Evolutionary conservation across 2,329 filamentous ascomycete species (phyloP).

Genomic region (Xylaria hypoxylon): DNA sequence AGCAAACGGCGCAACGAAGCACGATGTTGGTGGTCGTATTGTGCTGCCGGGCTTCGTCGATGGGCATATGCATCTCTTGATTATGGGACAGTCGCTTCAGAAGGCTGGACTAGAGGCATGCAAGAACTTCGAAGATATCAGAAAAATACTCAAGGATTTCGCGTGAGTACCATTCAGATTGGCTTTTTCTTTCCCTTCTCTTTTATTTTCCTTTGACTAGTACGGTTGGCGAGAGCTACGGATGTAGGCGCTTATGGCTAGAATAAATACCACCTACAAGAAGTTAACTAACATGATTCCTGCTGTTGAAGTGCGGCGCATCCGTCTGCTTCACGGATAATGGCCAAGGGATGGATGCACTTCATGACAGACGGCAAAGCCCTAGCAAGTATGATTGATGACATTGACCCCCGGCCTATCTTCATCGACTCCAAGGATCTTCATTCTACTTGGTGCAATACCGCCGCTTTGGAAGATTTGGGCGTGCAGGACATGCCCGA

Average conservation of each 20-base stretch:
- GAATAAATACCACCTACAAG: background rate
- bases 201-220: background rate
- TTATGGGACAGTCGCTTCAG: conserved; percentile 65
- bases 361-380: conserved; percentile 64
- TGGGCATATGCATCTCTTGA: conserved; percentile 68
- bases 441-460: conserved; percentile 68
- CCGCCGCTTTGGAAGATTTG: conserved; percentile 62
- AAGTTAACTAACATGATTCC: conserved; percentile 26
- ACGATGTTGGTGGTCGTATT: conserved; percentile 55
- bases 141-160: conserved; percentile 57
- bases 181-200: background rate
- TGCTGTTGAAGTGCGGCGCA: conserved; percentile 48
- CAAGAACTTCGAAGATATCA: conserved; percentile 62
- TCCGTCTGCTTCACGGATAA: conserved; percentile 59
- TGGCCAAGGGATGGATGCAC: conserved; percentile 68
- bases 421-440: conserved; percentile 68
- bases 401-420: conserved; percentile 63
- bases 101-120: conserved; percentile 63
- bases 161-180: conserved; percentile 47
- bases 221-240: no score
- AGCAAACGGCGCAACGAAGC: conserved; percentile 43
- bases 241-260: background rate
- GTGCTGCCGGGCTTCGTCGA: conserved; percentile 68
- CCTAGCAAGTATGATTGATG: conserved; percentile 63
- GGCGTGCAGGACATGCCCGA: conserved; percentile 59